Conservation (phyloP, 345 rosid genomes). For the Punica granatum region DNA sequence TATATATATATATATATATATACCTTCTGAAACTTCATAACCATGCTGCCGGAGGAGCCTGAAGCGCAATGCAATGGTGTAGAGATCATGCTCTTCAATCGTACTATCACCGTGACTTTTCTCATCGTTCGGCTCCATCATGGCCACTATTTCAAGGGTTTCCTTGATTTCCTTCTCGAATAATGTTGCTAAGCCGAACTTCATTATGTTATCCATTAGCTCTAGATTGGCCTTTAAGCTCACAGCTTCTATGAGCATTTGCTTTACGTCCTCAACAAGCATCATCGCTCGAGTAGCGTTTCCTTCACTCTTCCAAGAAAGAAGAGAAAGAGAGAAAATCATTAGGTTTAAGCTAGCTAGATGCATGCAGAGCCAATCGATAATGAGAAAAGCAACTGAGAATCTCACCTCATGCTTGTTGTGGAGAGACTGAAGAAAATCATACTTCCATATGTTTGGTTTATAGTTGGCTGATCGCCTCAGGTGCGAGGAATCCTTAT, state of each 20-base stretch:
- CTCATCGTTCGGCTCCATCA: not conserved
- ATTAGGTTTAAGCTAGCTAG: not conserved
- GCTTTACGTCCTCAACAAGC: slow-evolving; percentile 20
- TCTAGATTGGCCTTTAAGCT: slow-evolving; percentile 22
- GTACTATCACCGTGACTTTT: not conserved
- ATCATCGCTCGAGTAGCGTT: slow-evolving; percentile 7
- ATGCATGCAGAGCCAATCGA: not conserved
- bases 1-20: not conserved
- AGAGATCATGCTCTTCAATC: slow-evolving; percentile 16
- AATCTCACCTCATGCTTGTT: slow-evolving; percentile 27
- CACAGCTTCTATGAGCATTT: slow-evolving; percentile 14
- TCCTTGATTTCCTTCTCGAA: slow-evolving; percentile 27
- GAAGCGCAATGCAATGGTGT: slow-evolving; percentile 28
- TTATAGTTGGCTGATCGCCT: slow-evolving; percentile 41
- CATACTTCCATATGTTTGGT: slow-evolving; percentile 43
- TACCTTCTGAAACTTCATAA: slow-evolving; percentile 36
- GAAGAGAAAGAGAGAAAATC: not conserved
- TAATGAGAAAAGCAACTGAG: not conserved
- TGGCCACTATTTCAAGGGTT: slow-evolving; percentile 15
- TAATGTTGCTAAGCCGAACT: slow-evolving; percentile 27
- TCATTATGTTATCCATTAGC: slow-evolving; percentile 26
- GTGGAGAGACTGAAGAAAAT: slow-evolving; percentile 29
- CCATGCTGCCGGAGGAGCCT: slow-evolving; percentile 40
- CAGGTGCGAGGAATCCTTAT: not conserved
- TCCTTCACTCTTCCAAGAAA: slow-evolving; percentile 20